Conservation (phyloP, 805 yeast genomes). For the Kuraishia capsulata region DNA sequence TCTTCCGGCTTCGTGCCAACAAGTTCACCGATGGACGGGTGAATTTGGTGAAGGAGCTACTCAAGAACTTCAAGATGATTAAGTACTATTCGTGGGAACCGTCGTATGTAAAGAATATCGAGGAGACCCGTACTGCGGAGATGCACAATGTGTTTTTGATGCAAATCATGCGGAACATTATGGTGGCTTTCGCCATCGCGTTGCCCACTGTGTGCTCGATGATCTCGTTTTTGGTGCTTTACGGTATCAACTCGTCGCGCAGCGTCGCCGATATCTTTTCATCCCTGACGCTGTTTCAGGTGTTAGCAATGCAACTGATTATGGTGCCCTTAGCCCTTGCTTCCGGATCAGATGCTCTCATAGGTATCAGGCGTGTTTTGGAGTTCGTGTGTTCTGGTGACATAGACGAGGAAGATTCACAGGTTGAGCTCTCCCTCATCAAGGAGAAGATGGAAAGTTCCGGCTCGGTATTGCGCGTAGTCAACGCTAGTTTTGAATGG, state of each 20-base stretch:
- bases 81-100: constrained; percentile 90
- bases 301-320: constrained; percentile 51
- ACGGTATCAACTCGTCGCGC: constrained; percentile 24
- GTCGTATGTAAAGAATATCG: constrained; percentile 55
- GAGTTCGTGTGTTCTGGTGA: constrained; percentile 29
- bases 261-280: constrained; percentile 60
- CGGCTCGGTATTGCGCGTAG: constrained; percentile 28
- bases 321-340: constrained; percentile 66
- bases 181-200: constrained; percentile 57
- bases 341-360: constrained; percentile 49
- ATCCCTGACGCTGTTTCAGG: constrained; percentile 58
- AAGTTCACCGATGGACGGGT: constrained; percentile 71
- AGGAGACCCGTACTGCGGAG: constrained; percentile 51
- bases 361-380: constrained; percentile 37
- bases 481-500: constrained; percentile 62
- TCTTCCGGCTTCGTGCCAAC: constrained; percentile 47
- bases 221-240: constrained; percentile 28
- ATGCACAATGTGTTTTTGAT: constrained; percentile 51
- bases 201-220: constrained; percentile 67
- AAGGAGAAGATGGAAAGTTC: constrained; percentile 4
- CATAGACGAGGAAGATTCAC: constrained; percentile 21
- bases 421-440: constrained; percentile 16
- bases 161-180: constrained; percentile 52
- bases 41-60: constrained; percentile 64
- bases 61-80: constrained; percentile 70